phyloP scores from a whole-genome alignment of 768 basidiomycete genomes.

The Coprinopsis strossmayeri region DNA sequence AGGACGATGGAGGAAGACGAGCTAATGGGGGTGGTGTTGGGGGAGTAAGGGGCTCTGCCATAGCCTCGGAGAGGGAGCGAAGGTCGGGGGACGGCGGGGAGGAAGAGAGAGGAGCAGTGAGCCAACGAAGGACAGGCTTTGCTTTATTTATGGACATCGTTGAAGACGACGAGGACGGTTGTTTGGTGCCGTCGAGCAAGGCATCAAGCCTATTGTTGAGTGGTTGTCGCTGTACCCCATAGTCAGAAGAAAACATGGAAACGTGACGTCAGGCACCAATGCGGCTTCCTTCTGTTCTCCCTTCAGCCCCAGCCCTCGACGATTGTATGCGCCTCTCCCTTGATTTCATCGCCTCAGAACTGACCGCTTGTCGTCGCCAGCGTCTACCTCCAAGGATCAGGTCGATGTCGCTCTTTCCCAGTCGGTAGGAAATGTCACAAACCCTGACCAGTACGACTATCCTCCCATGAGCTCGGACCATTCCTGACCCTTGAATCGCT shows the following conservation, averaged over 20 bases:
- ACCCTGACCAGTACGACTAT: constrained; percentile 55
- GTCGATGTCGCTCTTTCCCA: constrained; percentile 31
- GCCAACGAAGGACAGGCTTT: constrained; percentile 40
- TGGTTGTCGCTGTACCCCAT: constrained; percentile 16
- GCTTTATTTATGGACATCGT: constrained; percentile 12
- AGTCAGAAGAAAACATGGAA: constrained; percentile 9
- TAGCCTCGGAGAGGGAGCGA: constrained; percentile 36
- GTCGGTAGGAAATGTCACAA: constrained; percentile 51
- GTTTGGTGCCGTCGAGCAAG: constrained; percentile 11
- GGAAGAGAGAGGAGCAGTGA: constrained; percentile 29
- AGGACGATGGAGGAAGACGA: constrained; percentile 31
- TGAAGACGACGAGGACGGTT: constrained; percentile 1
- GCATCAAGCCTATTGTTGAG: constrained; percentile 18
- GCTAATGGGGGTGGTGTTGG: constrained; percentile 42
- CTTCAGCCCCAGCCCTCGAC: constrained; percentile 40
- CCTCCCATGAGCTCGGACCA: not conserved
- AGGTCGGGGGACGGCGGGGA: constrained; percentile 34
- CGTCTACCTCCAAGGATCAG: constrained; percentile 48
- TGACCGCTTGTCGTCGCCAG: constrained; percentile 24
- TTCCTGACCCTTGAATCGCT: not conserved
- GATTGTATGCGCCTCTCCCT: constrained; percentile 35
- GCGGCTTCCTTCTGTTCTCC: constrained; percentile 42
- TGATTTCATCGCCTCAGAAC: not conserved
- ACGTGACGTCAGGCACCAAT: constrained; percentile 20
- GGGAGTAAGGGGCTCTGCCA: constrained; percentile 33